These are phyloP conservation scores for Didymella pinodella DNA, from an alignment of 2,329 filamentous ascomycete species.

Conservation along the genomic window DNA sequence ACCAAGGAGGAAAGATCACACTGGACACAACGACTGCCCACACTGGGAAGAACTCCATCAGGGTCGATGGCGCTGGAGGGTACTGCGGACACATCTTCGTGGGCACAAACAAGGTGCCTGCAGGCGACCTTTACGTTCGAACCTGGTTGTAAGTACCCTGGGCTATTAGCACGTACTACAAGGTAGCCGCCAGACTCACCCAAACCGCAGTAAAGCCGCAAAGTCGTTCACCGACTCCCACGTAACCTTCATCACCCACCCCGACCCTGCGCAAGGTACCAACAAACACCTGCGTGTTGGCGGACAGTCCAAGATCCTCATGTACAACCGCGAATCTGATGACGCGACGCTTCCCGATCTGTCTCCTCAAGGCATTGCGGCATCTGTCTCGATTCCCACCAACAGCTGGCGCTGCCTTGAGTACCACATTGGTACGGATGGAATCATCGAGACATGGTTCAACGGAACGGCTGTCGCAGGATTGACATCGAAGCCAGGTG, in stretches of 20 bases:
- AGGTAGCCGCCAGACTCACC: slow-evolving; percentile 2
- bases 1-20: slow-evolving; percentile 64
- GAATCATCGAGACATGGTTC: slow-evolving; percentile 68
- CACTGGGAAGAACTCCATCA: slow-evolving; percentile 73
- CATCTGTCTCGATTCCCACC: slow-evolving; percentile 61
- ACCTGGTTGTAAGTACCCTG: slow-evolving; percentile 60
- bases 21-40: slow-evolving; percentile 66
- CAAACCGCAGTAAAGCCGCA: slow-evolving; percentile 59
- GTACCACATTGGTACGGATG: slow-evolving; percentile 66
- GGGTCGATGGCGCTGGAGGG: slow-evolving; percentile 72
- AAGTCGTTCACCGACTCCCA: slow-evolving; percentile 67
- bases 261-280: slow-evolving; percentile 63
- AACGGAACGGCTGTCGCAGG: slow-evolving; percentile 61
- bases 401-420: slow-evolving; percentile 67
- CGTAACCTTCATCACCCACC: slow-evolving; percentile 71
- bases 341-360: slow-evolving; percentile 69
- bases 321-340: slow-evolving; percentile 71
- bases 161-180: too few relatives aligned
- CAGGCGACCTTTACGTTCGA: slow-evolving; percentile 65
- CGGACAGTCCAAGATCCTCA: slow-evolving; percentile 67
- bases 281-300: slow-evolving; percentile 70
- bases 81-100: slow-evolving; percentile 64
- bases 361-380: slow-evolving; percentile 65
- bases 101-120: slow-evolving; percentile 64
- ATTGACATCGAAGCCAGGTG: slow-evolving; percentile 59